Evolutionary conservation across 305 asterid genomes (phyloP), one percentile per base, ranked within the genome.

Genomic region (Solanum aculeatissimum): DNA sequence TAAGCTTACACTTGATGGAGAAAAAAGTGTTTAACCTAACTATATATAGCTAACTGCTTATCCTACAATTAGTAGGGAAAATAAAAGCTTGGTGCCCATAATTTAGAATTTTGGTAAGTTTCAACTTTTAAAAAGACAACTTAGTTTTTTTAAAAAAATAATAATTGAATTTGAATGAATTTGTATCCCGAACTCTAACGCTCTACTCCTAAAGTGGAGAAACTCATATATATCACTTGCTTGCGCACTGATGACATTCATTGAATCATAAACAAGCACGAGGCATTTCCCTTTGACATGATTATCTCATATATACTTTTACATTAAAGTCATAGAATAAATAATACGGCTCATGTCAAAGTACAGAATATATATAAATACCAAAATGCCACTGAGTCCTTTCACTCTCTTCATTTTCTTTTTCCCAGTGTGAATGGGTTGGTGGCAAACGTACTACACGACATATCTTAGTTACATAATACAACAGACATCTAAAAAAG

Each of bases 341-440:
- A 93, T 90, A 92, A 83, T 88, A 92, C 94, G 87, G 86, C 91
- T 92, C 89, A 83, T 80, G 66, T 13, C 47, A 68, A 75, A 75
- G 45, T 75, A 75, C 54, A 35, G 75, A 57, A 57, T 11, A 32
- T 43, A 55, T 7, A 32, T 54, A 66, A 58, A 57, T 49, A 43
- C 12, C 25, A 72, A 53, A 81, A 51, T 58, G 84, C 58, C 86
- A 81, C 75, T 79, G 27, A 77, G 16, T 27, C 85, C 53, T 53
- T 14, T 27, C 3, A 2, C 11, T 19, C 62, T 7, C 12, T n/a
- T 11, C 40, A 4, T 7, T 35, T 7, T 35, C 40, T 13, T 18
- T 6, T 83, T 63, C 42, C 25, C 25, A 27, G 81, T 55, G 54
- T 72, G 49, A 72, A 70, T 21, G 15, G 21, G 72, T 62, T 55